Evolutionary conservation across 345 rosid species (phyloP).

Genomic region (Noccaea bulbosa): DNA sequence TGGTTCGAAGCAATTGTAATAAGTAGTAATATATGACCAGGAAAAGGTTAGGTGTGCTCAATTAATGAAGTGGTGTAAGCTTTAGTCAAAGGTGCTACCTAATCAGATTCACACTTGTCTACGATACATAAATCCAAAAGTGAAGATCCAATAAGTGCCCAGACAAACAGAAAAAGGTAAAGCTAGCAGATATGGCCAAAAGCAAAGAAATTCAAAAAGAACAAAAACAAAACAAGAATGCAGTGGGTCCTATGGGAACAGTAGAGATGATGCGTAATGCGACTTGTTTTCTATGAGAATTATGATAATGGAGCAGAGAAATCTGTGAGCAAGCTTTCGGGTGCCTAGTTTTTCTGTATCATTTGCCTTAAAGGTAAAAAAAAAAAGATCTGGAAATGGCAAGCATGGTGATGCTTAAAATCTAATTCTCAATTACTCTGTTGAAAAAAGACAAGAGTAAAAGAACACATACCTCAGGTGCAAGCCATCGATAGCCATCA

Average conservation of each 20-base stretch:
- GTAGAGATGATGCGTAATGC: constrained; percentile 26
- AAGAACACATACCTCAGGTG: constrained; percentile 83
- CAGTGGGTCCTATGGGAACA: constrained; percentile 32
- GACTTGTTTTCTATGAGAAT: constrained; percentile 6
- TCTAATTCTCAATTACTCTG: constrained; percentile 6
- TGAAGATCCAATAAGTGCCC: constrained; percentile 33
- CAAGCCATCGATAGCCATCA: constrained; percentile 97
- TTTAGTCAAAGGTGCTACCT: constrained; percentile 39
- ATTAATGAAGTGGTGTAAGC: constrained; percentile 39
- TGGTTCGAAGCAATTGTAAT: constrained; percentile 6
- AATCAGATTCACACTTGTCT: constrained; percentile 34
- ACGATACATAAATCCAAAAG: constrained; percentile 40
- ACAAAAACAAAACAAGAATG: constrained; percentile 23
- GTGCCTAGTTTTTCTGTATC: constrained; percentile 18
- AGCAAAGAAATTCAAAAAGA: constrained; percentile 26
- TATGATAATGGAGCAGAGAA: constrained; percentile 25
- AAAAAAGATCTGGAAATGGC: neutral
- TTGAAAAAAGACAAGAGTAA: constrained; percentile 28
- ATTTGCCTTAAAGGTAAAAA: constrained; percentile 19
- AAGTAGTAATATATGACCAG: neutral
- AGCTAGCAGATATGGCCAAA: constrained; percentile 36
- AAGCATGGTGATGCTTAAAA: constrained; percentile 11
- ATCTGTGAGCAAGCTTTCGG: constrained; percentile 9
- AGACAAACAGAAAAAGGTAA: constrained; percentile 31
- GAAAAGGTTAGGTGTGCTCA: constrained; percentile 53